Base-by-base conservation (phyloP, 257 asterid genomes). In the Scutellaria baicalensis region DNA sequence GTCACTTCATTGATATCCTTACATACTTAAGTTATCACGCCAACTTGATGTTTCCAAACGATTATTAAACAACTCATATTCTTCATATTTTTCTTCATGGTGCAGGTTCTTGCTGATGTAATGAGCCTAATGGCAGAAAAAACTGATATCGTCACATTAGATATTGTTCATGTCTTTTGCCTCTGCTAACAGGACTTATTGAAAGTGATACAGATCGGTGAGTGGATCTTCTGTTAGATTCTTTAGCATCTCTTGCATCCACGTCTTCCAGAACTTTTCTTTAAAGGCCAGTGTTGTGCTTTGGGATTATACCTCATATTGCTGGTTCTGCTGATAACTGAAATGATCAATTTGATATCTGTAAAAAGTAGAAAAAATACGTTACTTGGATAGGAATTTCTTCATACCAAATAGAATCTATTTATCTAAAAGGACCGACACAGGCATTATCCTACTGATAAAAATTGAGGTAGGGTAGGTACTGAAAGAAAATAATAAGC, bases 81-180 rank as follows among this genome's bases (percentile, higher is more conserved):
- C 61, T 27, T 47, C 68, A 18, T 44, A 57, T 3, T 65, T 43
- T 36, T 75, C 47, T 61, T 70, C 49, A 35, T 62, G 74, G 40
- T 78, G 78, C 93, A 93, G 99, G 99, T 94, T 69, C 87, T 86
- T 81, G 94, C 99, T 74, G 99, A 94, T 85, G 88, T 91, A 45
- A 74, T 84, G 77, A 77, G 84, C 86, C 82, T 88, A 71, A 66
- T 91, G 82, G 84, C 84, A 13, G 97, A 89, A 77, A 91, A 85
- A 83, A 62, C 68, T 33, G 97, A 94, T 71, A 68, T 83, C 10
- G 84, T 91, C 77, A 91, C 96, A 51, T 78, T 94, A 63, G 99
- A 94, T 64, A 80, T 84, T 94, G 95, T 82, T 83, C 97, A 12
- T 79, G 89, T 80, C 89, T 94, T 74, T 72, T 94, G 87, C 97